phyloP scores from a whole-genome alignment of 2,329 filamentous ascomycete species.

The Exophiala spinifera region DNA sequence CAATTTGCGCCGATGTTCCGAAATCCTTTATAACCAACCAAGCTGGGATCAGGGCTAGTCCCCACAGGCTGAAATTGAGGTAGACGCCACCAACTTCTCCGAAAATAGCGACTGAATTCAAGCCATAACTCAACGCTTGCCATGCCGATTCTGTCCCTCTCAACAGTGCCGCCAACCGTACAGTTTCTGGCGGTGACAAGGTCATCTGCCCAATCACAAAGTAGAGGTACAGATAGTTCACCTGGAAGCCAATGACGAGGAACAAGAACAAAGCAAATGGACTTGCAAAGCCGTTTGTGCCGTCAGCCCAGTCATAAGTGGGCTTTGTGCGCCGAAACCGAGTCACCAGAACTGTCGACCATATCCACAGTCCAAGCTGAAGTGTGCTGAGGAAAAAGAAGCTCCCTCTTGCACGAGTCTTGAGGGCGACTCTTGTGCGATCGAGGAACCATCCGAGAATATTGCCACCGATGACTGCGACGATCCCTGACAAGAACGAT shows the following conservation, averaged over 20 bases:
- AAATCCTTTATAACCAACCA: conserved; percentile 64
- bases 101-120: conserved; percentile 61
- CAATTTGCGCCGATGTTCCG: conserved; percentile 34
- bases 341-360: conserved; percentile 65
- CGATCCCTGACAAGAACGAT: conserved; percentile 66
- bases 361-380: conserved; percentile 66
- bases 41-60: conserved; percentile 59
- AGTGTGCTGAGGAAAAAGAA: conserved; percentile 44
- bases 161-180: conserved; percentile 65
- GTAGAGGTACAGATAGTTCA: conserved; percentile 73
- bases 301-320: conserved; percentile 60
- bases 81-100: conserved; percentile 65
- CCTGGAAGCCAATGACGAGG: conserved; percentile 64
- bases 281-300: conserved; percentile 41
- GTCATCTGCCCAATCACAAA: conserved; percentile 69
- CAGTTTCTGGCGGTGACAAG: conserved; percentile 58
- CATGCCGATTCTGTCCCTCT: conserved; percentile 69
- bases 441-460: conserved; percentile 64
- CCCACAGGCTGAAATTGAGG: conserved; percentile 69
- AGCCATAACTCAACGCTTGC: conserved; percentile 69
- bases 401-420: conserved; percentile 51
- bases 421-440: conserved; percentile 53
- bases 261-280: conserved; percentile 67
- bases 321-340: conserved; percentile 57
- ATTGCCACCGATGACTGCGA: conserved; percentile 64